Base-by-base conservation (phyloP, 108 stramenopile genomes). In the Aurantiochytrium sp. region DNA sequence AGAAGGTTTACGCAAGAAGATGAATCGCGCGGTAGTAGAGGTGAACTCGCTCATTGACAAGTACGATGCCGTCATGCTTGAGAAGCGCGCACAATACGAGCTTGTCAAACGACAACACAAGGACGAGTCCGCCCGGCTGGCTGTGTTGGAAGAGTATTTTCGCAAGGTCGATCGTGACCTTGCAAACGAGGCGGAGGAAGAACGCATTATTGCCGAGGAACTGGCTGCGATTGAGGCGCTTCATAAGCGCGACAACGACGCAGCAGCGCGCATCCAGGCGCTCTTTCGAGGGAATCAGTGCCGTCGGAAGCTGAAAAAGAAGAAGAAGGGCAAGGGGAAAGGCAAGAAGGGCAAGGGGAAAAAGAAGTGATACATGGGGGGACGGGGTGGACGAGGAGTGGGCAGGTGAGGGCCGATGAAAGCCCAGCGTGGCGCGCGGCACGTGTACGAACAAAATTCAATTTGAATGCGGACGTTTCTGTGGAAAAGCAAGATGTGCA, bases 341-440 rank as follows among this genome's bases (percentile, higher is more conserved):
- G 76, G 76, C 76, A 83, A 83, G 51, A 83, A 83, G 49, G 76
- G 76, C 23, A 53, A 53, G n/a, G 76, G 49, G 43, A 83, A 83
- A 35, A 53, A 47, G 51, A 83, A 83, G 23, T 25, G 2, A 23
- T 6, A 83, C 44, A 42, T 69, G 1, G 14, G 35, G 59, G 59
- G 19, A 2, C n/a, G 59, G 2, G 19, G 19, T 23, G 19, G 19
- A 59, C 1, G 21, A n/a, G 19, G 19, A 23, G 19, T 59, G 19
- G 19, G n/a, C 19, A 59, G n/a, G 2, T 59, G 59, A 59, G 59
- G 19, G 19, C n/a, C 59, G 1, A 59, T 59, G 19, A 19, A 59
- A 59, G 59, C n/a, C 19, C 59, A 59, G 21, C 19, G 19, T 59
- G 59, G 59, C 59, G n/a, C n/a, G 19, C 3, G 3, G 21, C n/a